Conservation (phyloP, 768 basidiomycete genomes). For the Austroboletus festivus region DNA sequence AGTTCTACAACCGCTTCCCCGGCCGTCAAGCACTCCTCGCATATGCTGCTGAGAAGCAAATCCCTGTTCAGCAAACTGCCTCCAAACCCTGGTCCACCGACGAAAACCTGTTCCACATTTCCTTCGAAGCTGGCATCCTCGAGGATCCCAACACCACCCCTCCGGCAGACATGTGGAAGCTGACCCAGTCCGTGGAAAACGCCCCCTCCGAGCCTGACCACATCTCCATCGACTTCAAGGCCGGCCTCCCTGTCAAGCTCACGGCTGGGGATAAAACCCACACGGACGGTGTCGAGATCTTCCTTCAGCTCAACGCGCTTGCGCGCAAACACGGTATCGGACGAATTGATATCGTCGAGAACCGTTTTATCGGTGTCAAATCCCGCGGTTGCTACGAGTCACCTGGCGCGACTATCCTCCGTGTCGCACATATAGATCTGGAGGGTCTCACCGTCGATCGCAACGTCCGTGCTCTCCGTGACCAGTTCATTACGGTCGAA, state of each 20-base stretch:
- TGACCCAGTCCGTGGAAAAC: constrained; percentile 78
- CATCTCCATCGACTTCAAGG: constrained; percentile 81
- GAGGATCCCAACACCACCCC: constrained; percentile 96
- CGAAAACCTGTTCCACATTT: constrained; percentile 99
- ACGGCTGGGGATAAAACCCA: constrained; percentile 56
- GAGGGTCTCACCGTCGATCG: constrained; percentile 98
- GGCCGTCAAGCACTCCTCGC: constrained; percentile 91
- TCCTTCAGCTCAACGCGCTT: constrained; percentile 85
- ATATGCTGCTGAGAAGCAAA: constrained; percentile 82
- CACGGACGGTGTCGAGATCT: constrained; percentile 94
- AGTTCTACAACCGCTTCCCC: constrained; percentile 96
- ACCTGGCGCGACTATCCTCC: constrained; percentile 93
- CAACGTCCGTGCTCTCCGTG: constrained; percentile 90
- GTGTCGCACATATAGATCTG: constrained; percentile 91
- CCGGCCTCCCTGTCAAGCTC: constrained; percentile 86
- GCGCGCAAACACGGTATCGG: constrained; percentile 95
- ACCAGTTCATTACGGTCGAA: constrained; percentile 91
- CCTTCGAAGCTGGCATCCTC: constrained; percentile 98
- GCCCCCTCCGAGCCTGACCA: constrained; percentile 79
- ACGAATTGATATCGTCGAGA: constrained; percentile 98
- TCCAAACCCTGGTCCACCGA: constrained; percentile 99
- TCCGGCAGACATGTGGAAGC: constrained; percentile 98
- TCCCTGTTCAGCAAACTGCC: constrained; percentile 92
- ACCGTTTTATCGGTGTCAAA: constrained; percentile 99
- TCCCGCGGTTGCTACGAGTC: constrained; percentile 99